A percentile compares a stretch with the other conserved stretches of the same genome.
Evolutionary conservation across 768 basidiomycete genomes (phyloP).

Genomic region (Naganishia kalamii): DNA sequence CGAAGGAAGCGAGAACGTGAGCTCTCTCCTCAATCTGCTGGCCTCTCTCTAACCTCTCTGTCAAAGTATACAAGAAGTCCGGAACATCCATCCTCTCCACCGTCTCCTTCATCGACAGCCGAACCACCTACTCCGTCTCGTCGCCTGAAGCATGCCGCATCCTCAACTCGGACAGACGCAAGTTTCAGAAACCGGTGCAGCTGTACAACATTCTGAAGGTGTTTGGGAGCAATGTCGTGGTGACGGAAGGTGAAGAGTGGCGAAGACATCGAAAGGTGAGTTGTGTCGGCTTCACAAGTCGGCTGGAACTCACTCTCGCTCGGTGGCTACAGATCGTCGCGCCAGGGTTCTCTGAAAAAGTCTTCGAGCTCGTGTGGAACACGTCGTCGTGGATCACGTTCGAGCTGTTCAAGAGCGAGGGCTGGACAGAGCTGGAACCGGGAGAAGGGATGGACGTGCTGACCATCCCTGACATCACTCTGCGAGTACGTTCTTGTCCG

Average conservation of each 20-base stretch:
- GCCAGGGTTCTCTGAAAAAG: slow-evolving; percentile 24
- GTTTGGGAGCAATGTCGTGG: slow-evolving; percentile 21
- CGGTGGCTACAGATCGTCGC: slow-evolving; percentile 17
- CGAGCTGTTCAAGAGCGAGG: slow-evolving; percentile 15
- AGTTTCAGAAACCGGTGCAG: slow-evolving; percentile 23
- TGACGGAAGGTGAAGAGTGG: slow-evolving; percentile 26
- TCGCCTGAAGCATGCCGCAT: slow-evolving; percentile 19
- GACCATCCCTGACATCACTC: slow-evolving; percentile 7
- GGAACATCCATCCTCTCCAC: slow-evolving; percentile 9
- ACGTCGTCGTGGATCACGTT: slow-evolving; percentile 15
- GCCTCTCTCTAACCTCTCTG: neutral
- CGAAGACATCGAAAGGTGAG: slow-evolving; percentile 24
- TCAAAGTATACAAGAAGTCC: neutral
- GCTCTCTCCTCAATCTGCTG: neutral
- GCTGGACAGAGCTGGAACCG: slow-evolving; percentile 8
- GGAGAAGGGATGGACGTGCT: neutral
- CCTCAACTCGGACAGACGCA: slow-evolving; percentile 13
- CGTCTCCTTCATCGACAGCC: slow-evolving; percentile 14
- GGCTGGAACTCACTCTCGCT: neutral
- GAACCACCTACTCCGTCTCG: neutral
- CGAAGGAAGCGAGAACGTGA: slow-evolving; percentile 7
- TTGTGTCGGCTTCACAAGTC: neutral
- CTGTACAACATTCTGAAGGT: slow-evolving; percentile 17
- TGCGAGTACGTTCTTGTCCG: neutral
- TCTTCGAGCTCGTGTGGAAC: slow-evolving; percentile 23